Evolutionary conservation across 768 basidiomycete genomes (phyloP).

Genomic region (Strobilomyces dryophilus): DNA sequence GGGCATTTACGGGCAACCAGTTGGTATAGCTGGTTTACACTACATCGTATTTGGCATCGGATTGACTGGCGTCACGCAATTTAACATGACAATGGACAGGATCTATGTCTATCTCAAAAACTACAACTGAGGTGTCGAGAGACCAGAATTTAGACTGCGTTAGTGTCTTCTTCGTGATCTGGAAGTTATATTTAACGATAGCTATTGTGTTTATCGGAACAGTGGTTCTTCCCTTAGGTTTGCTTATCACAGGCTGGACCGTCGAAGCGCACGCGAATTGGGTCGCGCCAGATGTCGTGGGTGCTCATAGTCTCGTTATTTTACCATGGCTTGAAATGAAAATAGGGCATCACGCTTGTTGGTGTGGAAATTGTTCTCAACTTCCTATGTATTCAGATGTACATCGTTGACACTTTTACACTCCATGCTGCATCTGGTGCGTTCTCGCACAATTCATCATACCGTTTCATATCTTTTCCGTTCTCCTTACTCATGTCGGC

Average conservation of each 20-base stretch:
- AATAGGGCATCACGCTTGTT: conserved; percentile 52
- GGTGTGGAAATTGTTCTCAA: conserved; percentile 55
- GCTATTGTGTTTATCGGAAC: conserved; percentile 59
- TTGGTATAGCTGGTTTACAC: conserved; percentile 61
- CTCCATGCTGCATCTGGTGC: conserved; percentile 65
- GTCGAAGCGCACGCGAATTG: conserved; percentile 56
- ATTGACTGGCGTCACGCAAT: conserved; percentile 44
- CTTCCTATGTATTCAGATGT: conserved; percentile 63
- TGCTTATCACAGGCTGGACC: conserved; percentile 70
- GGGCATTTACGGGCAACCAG: conserved; percentile 46
- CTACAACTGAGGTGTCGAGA: conserved; percentile 49
- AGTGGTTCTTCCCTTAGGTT: conserved; percentile 57
- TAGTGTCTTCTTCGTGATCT: conserved; percentile 9
- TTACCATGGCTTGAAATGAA: background rate
- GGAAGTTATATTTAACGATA: conserved; percentile 17
- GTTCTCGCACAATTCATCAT: too few species aligned
- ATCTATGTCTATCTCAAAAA: conserved; percentile 48
- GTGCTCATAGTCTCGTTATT: conserved; percentile 7
- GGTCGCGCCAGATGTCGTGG: conserved; percentile 66
- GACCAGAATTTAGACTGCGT: conserved; percentile 53
- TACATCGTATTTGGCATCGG: conserved; percentile 73
- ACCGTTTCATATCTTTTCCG: background rate
- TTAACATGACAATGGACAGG: conserved; percentile 56
- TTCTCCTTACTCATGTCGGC: background rate
- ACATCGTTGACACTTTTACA: conserved; percentile 64